phyloP scores from a whole-genome alignment of 164 flowering plant genomes.

The Pachysandra terminalis region DNA sequence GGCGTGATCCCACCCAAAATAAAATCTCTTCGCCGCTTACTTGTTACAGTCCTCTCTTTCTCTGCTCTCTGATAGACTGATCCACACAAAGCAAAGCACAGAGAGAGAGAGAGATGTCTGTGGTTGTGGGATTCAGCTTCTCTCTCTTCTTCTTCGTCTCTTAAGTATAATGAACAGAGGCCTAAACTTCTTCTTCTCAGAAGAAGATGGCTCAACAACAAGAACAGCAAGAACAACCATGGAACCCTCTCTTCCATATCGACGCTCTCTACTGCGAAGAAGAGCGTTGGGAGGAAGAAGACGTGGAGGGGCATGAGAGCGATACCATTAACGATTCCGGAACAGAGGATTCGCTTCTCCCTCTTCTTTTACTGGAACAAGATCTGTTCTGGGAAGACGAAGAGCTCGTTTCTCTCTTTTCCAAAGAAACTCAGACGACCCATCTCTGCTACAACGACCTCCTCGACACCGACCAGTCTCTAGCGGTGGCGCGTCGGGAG shows the following conservation, averaged over 20 bases:
- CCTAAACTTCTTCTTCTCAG: constrained; percentile 41
- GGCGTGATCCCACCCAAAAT: constrained; percentile 19
- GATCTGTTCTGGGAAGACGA: constrained; percentile 65
- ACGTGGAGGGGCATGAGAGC: constrained; percentile 7
- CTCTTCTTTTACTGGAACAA: constrained; percentile 28
- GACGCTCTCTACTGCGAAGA: constrained; percentile 66
- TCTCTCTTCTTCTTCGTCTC: constrained; percentile 2
- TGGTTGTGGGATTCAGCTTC: constrained; percentile 11
- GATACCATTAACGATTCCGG: background rate
- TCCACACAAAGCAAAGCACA: background rate
- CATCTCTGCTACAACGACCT: constrained; percentile 13
- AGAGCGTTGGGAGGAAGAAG: constrained; percentile 38
- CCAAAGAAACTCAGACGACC: constrained; percentile 38
- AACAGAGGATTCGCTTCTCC: constrained; percentile 1
- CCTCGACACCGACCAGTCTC: constrained; percentile 26
- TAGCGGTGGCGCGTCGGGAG: constrained; percentile 39
- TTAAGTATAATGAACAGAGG: constrained; percentile 8
- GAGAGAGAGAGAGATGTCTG: constrained; percentile 14
- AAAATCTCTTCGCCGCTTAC: background rate
- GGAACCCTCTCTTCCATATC: constrained; percentile 20
- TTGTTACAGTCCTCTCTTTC: background rate
- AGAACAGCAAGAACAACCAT: constrained; percentile 3
- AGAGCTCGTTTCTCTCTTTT: constrained; percentile 42
- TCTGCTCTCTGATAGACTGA: background rate
- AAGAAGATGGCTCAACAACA: constrained; percentile 45